phyloP scores from a whole-genome alignment of 2,329 filamentous ascomycete genomes.

The Hypoxylon sp. region DNA sequence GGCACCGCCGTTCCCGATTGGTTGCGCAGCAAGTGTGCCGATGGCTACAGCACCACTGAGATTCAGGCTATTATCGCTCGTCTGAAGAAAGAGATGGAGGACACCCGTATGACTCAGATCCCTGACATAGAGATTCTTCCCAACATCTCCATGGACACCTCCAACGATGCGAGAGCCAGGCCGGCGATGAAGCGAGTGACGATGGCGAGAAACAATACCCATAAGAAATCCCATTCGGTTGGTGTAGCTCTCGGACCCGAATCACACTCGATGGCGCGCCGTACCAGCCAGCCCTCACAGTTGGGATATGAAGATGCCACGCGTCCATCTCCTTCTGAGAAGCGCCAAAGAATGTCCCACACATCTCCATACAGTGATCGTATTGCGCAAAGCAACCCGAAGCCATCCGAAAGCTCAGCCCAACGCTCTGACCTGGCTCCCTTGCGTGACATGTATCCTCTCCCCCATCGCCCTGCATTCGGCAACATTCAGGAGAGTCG shows the following conservation, averaged over 20 bases:
- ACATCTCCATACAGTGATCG: constrained; percentile 36
- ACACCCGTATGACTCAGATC: constrained; percentile 54
- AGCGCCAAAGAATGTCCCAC: constrained; percentile 43
- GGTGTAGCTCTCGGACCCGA: constrained; percentile 40
- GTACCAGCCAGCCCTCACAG: constrained; percentile 41
- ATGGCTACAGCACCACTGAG: constrained; percentile 57
- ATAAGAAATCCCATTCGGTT: constrained; percentile 50
- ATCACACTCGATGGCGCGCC: constrained; percentile 40
- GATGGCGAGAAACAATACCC: constrained; percentile 25
- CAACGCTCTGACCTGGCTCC: constrained; percentile 20
- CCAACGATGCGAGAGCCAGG: constrained; percentile 43
- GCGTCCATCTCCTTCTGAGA: constrained; percentile 39
- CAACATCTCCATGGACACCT: constrained; percentile 56
- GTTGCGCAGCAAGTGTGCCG: constrained; percentile 56
- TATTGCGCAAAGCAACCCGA: constrained; percentile 12
- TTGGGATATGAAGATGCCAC: constrained; percentile 31
- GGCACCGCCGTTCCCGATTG: constrained; percentile 58
- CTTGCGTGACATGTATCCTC: constrained; percentile 35
- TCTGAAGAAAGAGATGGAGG: constrained; percentile 56
- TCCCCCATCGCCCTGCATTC: constrained; percentile 47
- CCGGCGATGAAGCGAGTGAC: constrained; percentile 42
- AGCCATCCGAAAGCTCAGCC: too few relatives aligned
- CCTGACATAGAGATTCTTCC: constrained; percentile 69
- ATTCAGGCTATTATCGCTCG: constrained; percentile 58
- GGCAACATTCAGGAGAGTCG: constrained; percentile 48